Evolutionary conservation across 2,329 filamentous ascomycete species (phyloP), one percentile per base, ranked within the genome.

Genomic region (Colletotrichum karsti): DNA sequence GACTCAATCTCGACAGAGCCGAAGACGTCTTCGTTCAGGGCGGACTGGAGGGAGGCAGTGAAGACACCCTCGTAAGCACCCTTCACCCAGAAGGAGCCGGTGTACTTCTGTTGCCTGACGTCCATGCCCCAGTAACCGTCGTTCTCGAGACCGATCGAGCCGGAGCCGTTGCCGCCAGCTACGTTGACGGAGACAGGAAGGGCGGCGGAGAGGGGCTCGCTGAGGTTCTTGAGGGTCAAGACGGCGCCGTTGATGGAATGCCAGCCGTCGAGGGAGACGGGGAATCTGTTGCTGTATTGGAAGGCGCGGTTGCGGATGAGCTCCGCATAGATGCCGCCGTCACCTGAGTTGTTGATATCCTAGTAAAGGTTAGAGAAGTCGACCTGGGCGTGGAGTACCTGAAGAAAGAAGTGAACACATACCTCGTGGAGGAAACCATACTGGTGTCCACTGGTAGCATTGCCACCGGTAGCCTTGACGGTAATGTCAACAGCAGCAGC

Each of bases 291-390:
- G 67, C 80, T 83, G 60, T 80, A 81, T 76, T 93, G 91, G 73
- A 93, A 93, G 10, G 90, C 91, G 54, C 90, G 86, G 77, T 93
- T 93, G 57, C 85, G 86, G 63, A 93, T 87, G 63, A 93, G 77
- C 74, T 93, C 91, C 54, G 89, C 91, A 74, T 93, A 93, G 69
- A 93, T 87, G 5, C 91, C 91, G 22, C 91, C 91, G 74, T 93
- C 91, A 3, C 91, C 91, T 2, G 88, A 90, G 76, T 92, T 88
- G 77, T 89, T 89, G 76, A 91, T 91, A 60, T 89, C 87, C 86
- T 88, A 13, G 20, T 9, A 3, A 5, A 33, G 18, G 3, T 39
- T 8, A 44, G 13, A 46, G 26, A 9, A 46, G 26, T n/a, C 26
- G n/a, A 28, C 9, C 1, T 20, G 20, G 13, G 7, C 13, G 10